Evolutionary conservation across 2,329 filamentous ascomycete genomes (phyloP).

Genomic region (Talaromyces sp.): DNA sequence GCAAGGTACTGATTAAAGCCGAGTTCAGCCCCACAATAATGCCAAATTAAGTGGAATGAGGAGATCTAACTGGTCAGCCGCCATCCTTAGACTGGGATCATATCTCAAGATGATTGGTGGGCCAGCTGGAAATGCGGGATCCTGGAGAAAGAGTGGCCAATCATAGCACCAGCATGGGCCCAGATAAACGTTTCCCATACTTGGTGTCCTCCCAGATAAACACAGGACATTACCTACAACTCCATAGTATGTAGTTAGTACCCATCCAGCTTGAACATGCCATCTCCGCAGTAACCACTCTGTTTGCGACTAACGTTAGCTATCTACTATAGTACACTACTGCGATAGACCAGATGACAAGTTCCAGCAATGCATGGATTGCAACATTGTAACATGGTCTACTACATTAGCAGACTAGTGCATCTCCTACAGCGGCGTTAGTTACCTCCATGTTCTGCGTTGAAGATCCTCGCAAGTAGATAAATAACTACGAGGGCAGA

Average conservation of each 20-base stretch:
- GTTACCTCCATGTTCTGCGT: neutral
- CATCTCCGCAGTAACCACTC: too few species aligned
- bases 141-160: neutral
- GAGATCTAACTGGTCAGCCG: neutral
- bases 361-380: neutral
- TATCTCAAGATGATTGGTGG: neutral
- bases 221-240: neutral
- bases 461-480: neutral
- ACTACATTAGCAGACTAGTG: neutral
- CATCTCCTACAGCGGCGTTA: neutral
- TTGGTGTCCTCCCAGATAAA: neutral
- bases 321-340: neutral
- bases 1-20: neutral
- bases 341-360: neutral
- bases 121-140: too few species aligned
- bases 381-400: slow-evolving; percentile 10
- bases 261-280: neutral
- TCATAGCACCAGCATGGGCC: neutral
- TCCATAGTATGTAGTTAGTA: too few species aligned
- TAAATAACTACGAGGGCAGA: neutral
- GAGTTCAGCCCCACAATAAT: neutral
- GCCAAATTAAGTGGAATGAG: neutral
- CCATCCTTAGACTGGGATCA: rapidly evolving
- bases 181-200: neutral
- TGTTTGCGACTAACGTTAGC: too few species aligned